These are phyloP conservation scores for Blastocystis sp. DNA, from an alignment of 352 stramenopile species.

Conservation along the genomic window DNA sequence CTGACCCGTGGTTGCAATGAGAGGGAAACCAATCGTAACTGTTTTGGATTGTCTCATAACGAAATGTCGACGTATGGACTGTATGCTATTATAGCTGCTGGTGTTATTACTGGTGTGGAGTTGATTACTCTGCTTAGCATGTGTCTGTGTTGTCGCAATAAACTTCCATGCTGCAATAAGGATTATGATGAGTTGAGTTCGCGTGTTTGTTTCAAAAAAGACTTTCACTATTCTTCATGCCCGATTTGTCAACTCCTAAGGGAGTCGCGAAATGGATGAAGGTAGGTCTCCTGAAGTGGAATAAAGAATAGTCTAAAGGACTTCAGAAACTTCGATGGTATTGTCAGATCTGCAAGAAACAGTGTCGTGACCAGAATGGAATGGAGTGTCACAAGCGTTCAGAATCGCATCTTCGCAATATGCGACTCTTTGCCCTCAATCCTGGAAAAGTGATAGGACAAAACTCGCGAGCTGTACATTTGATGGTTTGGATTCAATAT, in stretches of 20 bases:
- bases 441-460: constrained; percentile 84
- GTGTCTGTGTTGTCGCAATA: not conserved
- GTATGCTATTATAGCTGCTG: constrained; percentile 14
- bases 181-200: not conserved
- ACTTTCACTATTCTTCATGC: not conserved
- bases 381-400: constrained; percentile 97
- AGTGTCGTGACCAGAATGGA: constrained; percentile 97
- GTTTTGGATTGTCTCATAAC: constrained; percentile 13
- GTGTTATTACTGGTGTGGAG: not conserved
- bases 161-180: not conserved
- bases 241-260: constrained; percentile 40
- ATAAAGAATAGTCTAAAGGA: constrained; percentile 75
- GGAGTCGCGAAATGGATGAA: constrained; percentile 47
- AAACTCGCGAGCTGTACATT: constrained; percentile 66
- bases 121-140: constrained; percentile 2
- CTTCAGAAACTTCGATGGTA: constrained; percentile 96
- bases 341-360: constrained; percentile 96
- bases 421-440: constrained; percentile 92
- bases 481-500: constrained; percentile 29
- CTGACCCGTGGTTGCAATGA: constrained; percentile 14
- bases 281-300: constrained; percentile 67
- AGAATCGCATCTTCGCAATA: constrained; percentile 92
- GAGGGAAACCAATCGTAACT: not conserved
- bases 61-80: constrained; percentile 15
- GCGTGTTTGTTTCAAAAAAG: not conserved